These are phyloP conservation scores for Lactifluus pinguis DNA, from an alignment of 768 basidiomycete genomes.

Conservation along the genomic window DNA sequence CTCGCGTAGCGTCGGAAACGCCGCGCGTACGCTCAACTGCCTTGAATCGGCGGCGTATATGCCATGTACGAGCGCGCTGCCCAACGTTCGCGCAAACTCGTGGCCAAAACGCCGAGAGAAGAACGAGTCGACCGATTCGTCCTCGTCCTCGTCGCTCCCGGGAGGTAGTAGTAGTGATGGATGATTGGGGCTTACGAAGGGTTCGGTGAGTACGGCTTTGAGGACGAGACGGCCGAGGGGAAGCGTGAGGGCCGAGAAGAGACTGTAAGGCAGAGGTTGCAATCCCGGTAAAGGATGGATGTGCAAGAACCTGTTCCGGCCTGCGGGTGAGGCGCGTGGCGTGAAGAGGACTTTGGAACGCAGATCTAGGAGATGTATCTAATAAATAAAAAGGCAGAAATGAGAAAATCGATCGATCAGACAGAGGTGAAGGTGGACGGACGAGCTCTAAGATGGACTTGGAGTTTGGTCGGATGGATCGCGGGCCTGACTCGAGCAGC, in stretches of 20 bases:
- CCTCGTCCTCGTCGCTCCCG: conserved; percentile 23
- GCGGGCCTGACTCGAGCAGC: conserved; percentile 77
- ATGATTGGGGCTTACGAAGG: conserved; percentile 30
- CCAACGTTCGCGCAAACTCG: conserved; percentile 63
- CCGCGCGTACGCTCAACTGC: conserved; percentile 60
- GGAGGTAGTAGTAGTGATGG: background rate
- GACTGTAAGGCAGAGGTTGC: conserved; percentile 35
- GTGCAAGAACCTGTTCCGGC: conserved; percentile 67
- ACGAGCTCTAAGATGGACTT: conserved; percentile 74
- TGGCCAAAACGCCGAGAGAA: conserved; percentile 65
- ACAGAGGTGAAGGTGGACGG: conserved; percentile 24
- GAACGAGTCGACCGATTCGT: conserved; percentile 80
- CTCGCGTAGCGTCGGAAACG: conserved; percentile 68
- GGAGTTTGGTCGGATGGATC: conserved; percentile 75
- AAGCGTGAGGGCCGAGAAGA: conserved; percentile 30
- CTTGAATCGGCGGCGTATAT: conserved; percentile 87
- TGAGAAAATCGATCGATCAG: no score
- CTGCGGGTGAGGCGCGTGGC: conserved; percentile 58
- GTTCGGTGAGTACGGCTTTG: conserved; percentile 48
- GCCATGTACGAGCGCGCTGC: conserved; percentile 77
- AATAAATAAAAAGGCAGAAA: background rate
- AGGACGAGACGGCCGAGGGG: conserved; percentile 39
- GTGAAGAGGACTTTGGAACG: conserved; percentile 54
- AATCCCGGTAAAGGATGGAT: conserved; percentile 46
- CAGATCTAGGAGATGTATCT: conserved; percentile 75